Percentiles rank a stretch among this genome's conserved stretches.
Evolutionary conservation across 805 yeast species (phyloP).

Genomic region (Pichia membranifaciens): DNA sequence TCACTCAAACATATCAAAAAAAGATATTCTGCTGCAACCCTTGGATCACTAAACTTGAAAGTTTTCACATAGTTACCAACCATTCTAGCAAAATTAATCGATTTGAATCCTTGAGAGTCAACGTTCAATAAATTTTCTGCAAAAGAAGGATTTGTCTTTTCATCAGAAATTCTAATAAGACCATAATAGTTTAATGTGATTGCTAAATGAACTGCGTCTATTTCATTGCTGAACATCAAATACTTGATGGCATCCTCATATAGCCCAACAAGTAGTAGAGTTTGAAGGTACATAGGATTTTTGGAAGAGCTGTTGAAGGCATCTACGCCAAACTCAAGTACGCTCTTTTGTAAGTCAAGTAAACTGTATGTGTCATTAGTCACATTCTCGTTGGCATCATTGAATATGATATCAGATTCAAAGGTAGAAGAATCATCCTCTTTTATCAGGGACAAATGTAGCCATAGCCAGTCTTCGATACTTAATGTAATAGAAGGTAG

Average conservation of each 20-base stretch:
- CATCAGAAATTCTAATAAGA: conserved; percentile 42
- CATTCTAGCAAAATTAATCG: conserved; percentile 50
- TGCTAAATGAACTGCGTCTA: conserved; percentile 86
- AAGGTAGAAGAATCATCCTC: conserved; percentile 35
- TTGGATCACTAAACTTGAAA: conserved; percentile 81
- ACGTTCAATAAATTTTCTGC: conserved; percentile 26
- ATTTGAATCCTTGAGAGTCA: conserved; percentile 27
- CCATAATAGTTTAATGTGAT: conserved; percentile 75
- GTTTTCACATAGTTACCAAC: conserved; percentile 76
- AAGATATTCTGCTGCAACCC: conserved; percentile 86
- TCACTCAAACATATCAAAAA: conserved; percentile 58
- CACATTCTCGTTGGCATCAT: conserved; percentile 32
- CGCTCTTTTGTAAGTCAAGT: conserved; percentile 63
- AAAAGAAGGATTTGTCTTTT: conserved; percentile 9
- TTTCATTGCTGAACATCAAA: conserved; percentile 56
- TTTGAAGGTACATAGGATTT: conserved; percentile 68
- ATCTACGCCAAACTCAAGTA: conserved; percentile 65
- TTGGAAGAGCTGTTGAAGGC: conserved; percentile 61
- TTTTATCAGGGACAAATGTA: conserved; percentile 71
- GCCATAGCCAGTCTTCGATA: conserved; percentile 96
- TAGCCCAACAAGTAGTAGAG: conserved; percentile 68
- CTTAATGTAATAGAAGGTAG: conserved; percentile 67
- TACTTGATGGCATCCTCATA: conserved; percentile 76
- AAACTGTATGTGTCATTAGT: conserved; percentile 64
- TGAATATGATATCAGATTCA: conserved; percentile 17